Conservation (phyloP, 495 filamentous ascomycete species). For the Pyrenula massariospora region DNA sequence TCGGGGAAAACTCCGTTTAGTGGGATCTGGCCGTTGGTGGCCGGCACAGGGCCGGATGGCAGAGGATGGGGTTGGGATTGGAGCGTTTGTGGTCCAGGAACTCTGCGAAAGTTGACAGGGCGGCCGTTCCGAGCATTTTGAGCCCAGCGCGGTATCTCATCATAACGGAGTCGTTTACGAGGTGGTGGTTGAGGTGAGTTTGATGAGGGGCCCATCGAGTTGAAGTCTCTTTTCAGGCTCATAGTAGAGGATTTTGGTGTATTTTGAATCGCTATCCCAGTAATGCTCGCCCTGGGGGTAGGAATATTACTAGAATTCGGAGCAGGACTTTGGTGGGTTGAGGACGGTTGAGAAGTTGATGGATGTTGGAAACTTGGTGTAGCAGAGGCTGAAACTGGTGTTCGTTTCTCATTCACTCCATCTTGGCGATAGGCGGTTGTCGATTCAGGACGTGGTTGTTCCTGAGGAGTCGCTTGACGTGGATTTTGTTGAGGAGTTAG, state of each 20-base stretch:
- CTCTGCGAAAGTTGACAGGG: conserved; percentile 22
- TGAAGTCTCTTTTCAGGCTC: conserved; percentile 16
- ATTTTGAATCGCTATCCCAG: conserved; percentile 6
- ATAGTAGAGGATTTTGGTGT: conserved; percentile 1
- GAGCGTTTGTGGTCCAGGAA: conserved; percentile 12
- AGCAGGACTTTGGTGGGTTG: conserved; percentile 15
- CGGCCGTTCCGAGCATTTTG: conserved; percentile 23
- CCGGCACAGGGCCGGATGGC: conserved; percentile 6
- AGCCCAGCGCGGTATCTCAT: conserved; percentile 36
- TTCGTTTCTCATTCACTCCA: background rate
- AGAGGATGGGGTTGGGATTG: conserved; percentile 7
- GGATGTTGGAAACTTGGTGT: conserved; percentile 2
- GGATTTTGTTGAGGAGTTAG: conserved; percentile 16
- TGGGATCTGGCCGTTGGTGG: conserved; percentile 9
- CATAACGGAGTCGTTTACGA: conserved; percentile 26
- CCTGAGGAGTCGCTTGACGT: conserved; percentile 12
- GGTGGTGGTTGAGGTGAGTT: conserved; percentile 19
- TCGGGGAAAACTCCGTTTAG: background rate
- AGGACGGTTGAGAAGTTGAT: conserved; percentile 5
- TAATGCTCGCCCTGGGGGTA: conserved; percentile 10
- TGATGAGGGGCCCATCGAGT: conserved; percentile 8
- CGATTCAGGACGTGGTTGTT: conserved; percentile 2
- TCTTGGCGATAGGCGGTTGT: conserved; percentile 1
- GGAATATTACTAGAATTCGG: conserved; percentile 3
- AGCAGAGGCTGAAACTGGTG: background rate